Percentiles rank a stretch among this genome's conserved stretches.
These are phyloP conservation scores for Psophocarpus tetragonolobus DNA, from an alignment of 306 rosid genomes.

Conservation along the genomic window DNA sequence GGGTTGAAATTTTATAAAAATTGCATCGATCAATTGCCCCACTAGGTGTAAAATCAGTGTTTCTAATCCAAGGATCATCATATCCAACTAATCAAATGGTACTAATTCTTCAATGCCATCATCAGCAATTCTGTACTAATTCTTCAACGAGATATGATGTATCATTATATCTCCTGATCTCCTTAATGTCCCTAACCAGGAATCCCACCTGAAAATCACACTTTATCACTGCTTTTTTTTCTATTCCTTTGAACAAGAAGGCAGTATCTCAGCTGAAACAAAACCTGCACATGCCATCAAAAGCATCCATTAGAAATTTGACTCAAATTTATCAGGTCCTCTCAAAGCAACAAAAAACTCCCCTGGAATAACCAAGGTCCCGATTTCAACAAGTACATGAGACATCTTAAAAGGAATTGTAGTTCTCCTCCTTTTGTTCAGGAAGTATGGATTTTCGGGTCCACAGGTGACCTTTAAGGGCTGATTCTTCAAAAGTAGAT, in stretches of 20 bases:
- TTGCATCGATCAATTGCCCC: slow-evolving; percentile 86
- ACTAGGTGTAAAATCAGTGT: slow-evolving; percentile 84
- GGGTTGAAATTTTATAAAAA: slow-evolving; percentile 66
- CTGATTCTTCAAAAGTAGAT: slow-evolving; percentile 43
- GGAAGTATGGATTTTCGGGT: slow-evolving; percentile 54
- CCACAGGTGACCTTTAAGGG: slow-evolving; percentile 64
- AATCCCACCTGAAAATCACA: slow-evolving; percentile 84
- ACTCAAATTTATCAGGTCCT: slow-evolving; percentile 63
- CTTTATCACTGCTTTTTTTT: slow-evolving; percentile 50
- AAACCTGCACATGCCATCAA: slow-evolving; percentile 68
- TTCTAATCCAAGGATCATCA: slow-evolving; percentile 93
- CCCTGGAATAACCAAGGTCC: slow-evolving; percentile 54
- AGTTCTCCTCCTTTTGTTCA: slow-evolving; percentile 71
- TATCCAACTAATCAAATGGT: slow-evolving; percentile 69
- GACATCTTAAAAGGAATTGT: slow-evolving; percentile 57
- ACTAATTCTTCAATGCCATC: slow-evolving; percentile 69
- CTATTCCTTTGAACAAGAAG: slow-evolving; percentile 52
- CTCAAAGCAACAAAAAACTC: slow-evolving; percentile 68
- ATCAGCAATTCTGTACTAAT: slow-evolving; percentile 79
- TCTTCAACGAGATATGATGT: slow-evolving; percentile 51
- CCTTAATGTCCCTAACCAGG: slow-evolving; percentile 65
- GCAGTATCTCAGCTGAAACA: slow-evolving; percentile 69
- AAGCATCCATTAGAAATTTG: slow-evolving; percentile 79
- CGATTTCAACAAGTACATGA: slow-evolving; percentile 74
- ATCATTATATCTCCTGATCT: slow-evolving; percentile 54